Base-by-base conservation (phyloP, 2,329 filamentous ascomycete genomes). In the Pseudocercospora crystallina region DNA sequence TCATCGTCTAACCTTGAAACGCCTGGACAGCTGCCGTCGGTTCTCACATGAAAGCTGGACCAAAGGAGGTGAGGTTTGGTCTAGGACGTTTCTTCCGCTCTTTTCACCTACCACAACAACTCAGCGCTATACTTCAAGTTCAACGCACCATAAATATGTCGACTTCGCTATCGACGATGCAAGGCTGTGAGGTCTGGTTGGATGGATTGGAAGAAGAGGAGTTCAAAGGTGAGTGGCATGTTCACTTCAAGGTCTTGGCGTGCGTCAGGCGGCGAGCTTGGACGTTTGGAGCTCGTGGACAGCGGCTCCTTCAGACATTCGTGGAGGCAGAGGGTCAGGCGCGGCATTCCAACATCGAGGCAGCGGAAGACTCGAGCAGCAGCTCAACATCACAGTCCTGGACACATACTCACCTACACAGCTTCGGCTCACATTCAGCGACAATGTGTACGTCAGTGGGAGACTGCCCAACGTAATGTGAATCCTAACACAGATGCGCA, bases 401-500 rank as follows among this genome's bases (percentile, higher is more conserved):
- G 31, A 44, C n/a, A 26, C 31, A 46, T 5, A n/a, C 34, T 14
- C 32, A 37, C n/a, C 32, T 30, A 29, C 10, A 43, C 40, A 37
- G 33, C 43, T 39, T 26, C 29, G 20, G 17, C 30, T 10, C 47
- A 44, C 31, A 29, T n/a, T 26, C 45, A 47, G 30, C 35, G 20
- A 35, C 31, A 14, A 3, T 29, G 33, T 15, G 20, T 5, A 20
- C 9, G 20, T 32, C 20, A 39, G 20, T 32, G 12, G 47, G 41
- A 42, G 29, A 40, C 47, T 38, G 41, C 15, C 10, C 32, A 34
- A 29, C 69, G 80, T 64, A 61, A 97, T 97, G 92, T 97, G 20
- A 26, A 26, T 26, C 20, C 20, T 26, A 26, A 26, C 20, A 26
- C 20, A 26, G 7, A 26, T 4, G 20, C 20, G 20, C 20, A 26